phyloP scores from a whole-genome alignment of 129 eudicot species.

The Flaveria ramosissima region DNA sequence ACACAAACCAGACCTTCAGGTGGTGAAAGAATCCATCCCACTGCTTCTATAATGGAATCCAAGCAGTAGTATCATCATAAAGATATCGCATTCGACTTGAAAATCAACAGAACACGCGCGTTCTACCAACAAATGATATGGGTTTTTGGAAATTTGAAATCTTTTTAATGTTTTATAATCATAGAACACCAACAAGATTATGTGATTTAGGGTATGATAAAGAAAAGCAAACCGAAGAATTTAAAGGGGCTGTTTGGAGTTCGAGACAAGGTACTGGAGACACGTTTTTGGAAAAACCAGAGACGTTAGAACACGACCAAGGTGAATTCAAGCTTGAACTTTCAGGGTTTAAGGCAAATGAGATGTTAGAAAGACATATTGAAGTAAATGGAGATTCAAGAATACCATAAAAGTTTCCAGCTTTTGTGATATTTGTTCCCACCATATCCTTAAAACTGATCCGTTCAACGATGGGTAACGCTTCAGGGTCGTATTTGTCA shows the following conservation, averaged over 20 bases:
- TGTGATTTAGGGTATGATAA: constrained; percentile 25
- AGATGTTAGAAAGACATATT: constrained; percentile 57
- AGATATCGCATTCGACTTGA: constrained; percentile 33
- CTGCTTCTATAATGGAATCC: constrained; percentile 13
- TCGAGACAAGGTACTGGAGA: constrained; percentile 77
- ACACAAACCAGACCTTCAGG: constrained; percentile 50
- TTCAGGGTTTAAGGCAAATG: constrained; percentile 44
- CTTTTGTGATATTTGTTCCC: constrained; percentile 53
- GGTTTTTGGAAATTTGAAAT: constrained; percentile 11
- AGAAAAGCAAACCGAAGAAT: constrained; percentile 41
- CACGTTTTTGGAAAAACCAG: constrained; percentile 61
- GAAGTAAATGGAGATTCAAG: constrained; percentile 70
- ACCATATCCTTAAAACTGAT: constrained; percentile 52
- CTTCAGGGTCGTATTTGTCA: constrained; percentile 61
- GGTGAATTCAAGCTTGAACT: constrained; percentile 28
- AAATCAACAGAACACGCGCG: constrained; percentile 36
- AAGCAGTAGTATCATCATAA: constrained; percentile 27
- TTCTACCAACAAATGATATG: constrained; percentile 44
- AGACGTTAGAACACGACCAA: constrained; percentile 76
- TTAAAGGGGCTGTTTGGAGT: constrained; percentile 42
- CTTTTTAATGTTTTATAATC: constrained; percentile 25
- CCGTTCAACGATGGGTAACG: constrained; percentile 55
- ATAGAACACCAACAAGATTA: constrained; percentile 46
- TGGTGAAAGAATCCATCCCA: constrained; percentile 26
- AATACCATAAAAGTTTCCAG: constrained; percentile 66